Conservation (phyloP, 345 rosid genomes). For the Hibiscus tridactylites region DNA sequence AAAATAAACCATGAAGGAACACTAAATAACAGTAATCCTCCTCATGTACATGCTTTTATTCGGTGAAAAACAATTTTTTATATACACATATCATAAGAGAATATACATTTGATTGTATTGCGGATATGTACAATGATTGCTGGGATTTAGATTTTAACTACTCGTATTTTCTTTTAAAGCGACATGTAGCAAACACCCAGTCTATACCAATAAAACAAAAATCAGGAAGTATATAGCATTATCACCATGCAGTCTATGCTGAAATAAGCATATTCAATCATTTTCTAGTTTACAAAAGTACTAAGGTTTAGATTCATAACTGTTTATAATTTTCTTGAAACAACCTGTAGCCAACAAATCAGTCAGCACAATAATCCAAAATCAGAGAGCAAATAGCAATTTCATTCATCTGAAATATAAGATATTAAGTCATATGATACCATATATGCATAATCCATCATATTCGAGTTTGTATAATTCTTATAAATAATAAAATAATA, state of each 20-base stretch:
- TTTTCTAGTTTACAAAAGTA: background rate
- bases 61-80: background rate
- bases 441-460: background rate
- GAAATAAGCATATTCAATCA: background rate
- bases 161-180: background rate
- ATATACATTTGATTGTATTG: background rate
- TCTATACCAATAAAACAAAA: background rate
- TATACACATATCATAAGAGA: background rate
- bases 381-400: background rate
- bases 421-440: background rate
- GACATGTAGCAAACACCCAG: background rate
- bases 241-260: background rate
- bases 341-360: background rate
- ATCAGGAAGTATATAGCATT: background rate
- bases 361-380: background rate
- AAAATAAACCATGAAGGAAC: background rate
- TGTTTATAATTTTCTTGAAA: background rate
- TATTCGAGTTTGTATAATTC: background rate
- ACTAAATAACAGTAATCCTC: background rate
- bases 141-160: background rate
- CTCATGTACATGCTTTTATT: background rate
- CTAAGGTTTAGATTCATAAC: background rate
- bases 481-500: background rate
- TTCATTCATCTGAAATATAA: background rate
- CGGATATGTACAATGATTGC: conserved; percentile 17